phyloP scores from a whole-genome alignment of 148 eudicot species.

The Beta vulgaris region DNA sequence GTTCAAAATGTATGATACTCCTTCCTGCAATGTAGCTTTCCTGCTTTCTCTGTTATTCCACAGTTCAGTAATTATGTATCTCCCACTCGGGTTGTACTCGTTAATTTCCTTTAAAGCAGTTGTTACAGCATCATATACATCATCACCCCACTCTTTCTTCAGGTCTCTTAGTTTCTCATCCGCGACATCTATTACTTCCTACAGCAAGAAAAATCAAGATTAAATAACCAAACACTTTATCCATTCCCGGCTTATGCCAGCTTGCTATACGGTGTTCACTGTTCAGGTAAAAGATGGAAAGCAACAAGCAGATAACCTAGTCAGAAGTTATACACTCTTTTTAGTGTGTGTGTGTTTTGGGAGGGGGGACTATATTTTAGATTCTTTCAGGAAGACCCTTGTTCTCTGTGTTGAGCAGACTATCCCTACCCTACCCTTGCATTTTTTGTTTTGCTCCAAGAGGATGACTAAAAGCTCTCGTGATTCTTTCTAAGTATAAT shows the following conservation, averaged over 20 bases:
- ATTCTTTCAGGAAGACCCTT: background rate
- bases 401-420: background rate
- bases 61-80: constrained; percentile 46
- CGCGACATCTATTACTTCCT: constrained; percentile 43
- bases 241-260: too few relatives aligned
- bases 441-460: background rate
- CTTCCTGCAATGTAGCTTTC: constrained; percentile 53
- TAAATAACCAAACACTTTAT: background rate
- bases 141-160: constrained; percentile 45
- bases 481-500: too few relatives aligned
- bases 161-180: constrained; percentile 47
- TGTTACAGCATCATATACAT: constrained; percentile 42
- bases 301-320: background rate
- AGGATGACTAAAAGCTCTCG: background rate
- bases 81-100: constrained; percentile 61
- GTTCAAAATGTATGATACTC: constrained; percentile 37
- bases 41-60: constrained; percentile 52
- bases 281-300: background rate
- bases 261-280: background rate
- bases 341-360: too few relatives aligned
- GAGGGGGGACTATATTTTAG: background rate
- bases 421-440: background rate
- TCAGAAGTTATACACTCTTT: background rate
- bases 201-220: constrained; percentile 18
- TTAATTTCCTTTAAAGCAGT: constrained; percentile 53